Evolutionary conservation across 73 alveolate genomes (phyloP), one percentile per base, ranked within the genome.

Genomic region (Effrenium voratum): DNA sequence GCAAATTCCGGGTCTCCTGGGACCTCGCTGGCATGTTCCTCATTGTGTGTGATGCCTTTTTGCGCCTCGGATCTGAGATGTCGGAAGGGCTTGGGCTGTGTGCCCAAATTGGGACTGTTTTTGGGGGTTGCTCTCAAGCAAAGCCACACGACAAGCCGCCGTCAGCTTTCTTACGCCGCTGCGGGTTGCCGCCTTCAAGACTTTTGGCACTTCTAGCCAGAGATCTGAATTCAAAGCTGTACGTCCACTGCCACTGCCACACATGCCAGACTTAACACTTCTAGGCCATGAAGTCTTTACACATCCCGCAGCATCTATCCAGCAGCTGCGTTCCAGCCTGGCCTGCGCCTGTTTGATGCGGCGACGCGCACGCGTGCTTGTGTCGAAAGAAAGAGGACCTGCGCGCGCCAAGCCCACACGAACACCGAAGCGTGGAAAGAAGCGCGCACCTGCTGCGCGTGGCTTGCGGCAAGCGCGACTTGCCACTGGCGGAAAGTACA

Each of bases 21-120:
- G 95, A 87, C 30, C 50, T 87, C 3, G 60, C 46, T 40, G 95
- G 95, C 46, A 68, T 87, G 72, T 38, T 32, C 32, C 46, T 87
- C 84, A 87, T 87, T 75, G 84, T 87, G 19, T 68, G 55, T 10
- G 95, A 87, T 45, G 95, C 95, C 8, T 87, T 87, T 50, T 24
- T 87, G 95, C 34, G 13, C 22, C 94, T 43, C 45, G 91, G 41
- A 24, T 15, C 19, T 36, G 28, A 0, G 50, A 72, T 72, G 1
- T 34, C 12, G 10, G 92, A 36, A 81, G 38, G 38, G 34, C 38
- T 47, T 75, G 55, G 52, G 47, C 32, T n/a, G 86, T 75, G n/a
- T 15, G 34, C 52, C 55, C 52, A 2, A 41, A 24, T 63, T 32
- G 10, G 41, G 36, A 38, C 15, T 63, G 76, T 10, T 24, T 38